phyloP scores from a whole-genome alignment of 352 stramenopile species.

The Saprolegnia parasitica region DNA sequence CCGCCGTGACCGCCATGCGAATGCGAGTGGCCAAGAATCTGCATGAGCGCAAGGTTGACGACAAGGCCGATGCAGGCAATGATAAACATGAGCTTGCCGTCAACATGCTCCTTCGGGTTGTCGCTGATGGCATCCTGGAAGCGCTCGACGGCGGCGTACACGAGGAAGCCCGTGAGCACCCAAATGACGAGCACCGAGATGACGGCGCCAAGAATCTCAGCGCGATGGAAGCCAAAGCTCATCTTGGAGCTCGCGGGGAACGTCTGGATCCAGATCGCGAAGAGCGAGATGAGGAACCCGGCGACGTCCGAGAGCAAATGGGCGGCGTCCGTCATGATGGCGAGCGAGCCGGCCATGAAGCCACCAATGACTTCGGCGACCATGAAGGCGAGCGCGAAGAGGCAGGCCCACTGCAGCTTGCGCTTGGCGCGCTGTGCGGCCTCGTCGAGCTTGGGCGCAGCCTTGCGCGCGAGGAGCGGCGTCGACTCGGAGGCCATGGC shows the following conservation, averaged over 20 bases:
- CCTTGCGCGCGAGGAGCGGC: background rate
- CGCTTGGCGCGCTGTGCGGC: slow-evolving; percentile 50
- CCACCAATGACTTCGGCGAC: slow-evolving; percentile 92
- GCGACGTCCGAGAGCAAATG: slow-evolving; percentile 71
- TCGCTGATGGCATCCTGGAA: slow-evolving; percentile 71
- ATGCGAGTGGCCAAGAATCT: slow-evolving; percentile 86
- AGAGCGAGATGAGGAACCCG: slow-evolving; percentile 70
- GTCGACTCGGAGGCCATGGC: slow-evolving; percentile 10
- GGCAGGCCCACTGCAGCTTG: slow-evolving; percentile 60
- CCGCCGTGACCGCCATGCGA: slow-evolving; percentile 47
- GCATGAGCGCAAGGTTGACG: slow-evolving; percentile 94
- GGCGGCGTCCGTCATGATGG: slow-evolving; percentile 90
- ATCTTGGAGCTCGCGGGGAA: slow-evolving; percentile 65
- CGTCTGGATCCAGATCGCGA: slow-evolving; percentile 64
- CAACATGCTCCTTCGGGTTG: slow-evolving; percentile 77
- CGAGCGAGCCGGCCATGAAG: slow-evolving; percentile 89
- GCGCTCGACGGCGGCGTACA: slow-evolving; percentile 91
- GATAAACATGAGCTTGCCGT: slow-evolving; percentile 96
- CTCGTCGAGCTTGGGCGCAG: slow-evolving; percentile 34
- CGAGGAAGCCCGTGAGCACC: slow-evolving; percentile 90
- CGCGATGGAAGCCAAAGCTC: slow-evolving; percentile 93
- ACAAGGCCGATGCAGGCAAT: slow-evolving; percentile 93
- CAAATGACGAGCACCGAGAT: slow-evolving; percentile 91
- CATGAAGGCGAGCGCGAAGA: slow-evolving; percentile 91
- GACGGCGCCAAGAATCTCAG: slow-evolving; percentile 93